phyloP scores from a whole-genome alignment of 2,329 filamentous ascomycete species.

The Penicillium sp. region DNA sequence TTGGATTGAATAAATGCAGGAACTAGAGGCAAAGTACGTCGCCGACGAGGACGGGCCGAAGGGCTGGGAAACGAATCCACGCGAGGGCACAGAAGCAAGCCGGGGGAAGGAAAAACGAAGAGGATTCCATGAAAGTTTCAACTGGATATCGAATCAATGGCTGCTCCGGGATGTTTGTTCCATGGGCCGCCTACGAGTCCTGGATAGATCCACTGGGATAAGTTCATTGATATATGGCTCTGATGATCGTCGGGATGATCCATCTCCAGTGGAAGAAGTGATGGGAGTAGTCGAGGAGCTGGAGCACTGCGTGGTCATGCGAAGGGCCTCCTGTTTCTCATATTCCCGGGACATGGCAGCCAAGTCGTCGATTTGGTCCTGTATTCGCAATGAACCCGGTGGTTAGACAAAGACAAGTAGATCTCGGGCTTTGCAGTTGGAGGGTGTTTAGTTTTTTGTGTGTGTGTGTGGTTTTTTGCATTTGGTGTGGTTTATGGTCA shows the following conservation, averaged over 20 bases:
- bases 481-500: no score
- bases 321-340: conserved; percentile 42
- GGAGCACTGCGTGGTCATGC: conserved; percentile 34
- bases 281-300: background rate
- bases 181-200: conserved; percentile 23
- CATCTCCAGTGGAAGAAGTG: background rate
- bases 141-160: conserved; percentile 6
- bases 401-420: no score
- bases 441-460: conserved; percentile 4
- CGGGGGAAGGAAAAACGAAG: no score
- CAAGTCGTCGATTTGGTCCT: conserved; percentile 49
- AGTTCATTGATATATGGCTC: conserved; percentile 42
- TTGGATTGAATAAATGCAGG: no score
- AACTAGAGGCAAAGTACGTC: no score
- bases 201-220: conserved; percentile 31
- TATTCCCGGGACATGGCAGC: conserved; percentile 43
- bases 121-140: no score
- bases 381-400: background rate
- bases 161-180: conserved; percentile 27
- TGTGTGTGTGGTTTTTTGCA: background rate
- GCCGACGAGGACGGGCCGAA: no score
- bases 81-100: no score
- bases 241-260: conserved; percentile 9
- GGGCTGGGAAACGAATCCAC: no score
- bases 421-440: conserved; percentile 7